These are phyloP conservation scores for Mucor racemosus DNA, from an alignment of 371 early-diverging fungal species.

Conservation along the genomic window DNA sequence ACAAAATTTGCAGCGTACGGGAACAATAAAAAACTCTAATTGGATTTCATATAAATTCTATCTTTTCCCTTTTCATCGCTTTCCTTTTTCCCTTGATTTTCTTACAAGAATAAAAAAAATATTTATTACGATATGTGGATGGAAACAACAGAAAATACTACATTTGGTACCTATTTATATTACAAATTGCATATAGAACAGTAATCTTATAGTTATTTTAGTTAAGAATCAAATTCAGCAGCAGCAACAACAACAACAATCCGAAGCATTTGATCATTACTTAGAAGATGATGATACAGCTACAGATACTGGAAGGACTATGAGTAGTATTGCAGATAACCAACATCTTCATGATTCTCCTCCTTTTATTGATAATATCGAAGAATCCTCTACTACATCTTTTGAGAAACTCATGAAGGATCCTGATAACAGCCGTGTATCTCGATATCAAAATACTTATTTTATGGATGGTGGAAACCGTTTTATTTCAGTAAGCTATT, in stretches of 20 bases:
- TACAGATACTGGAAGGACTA: conserved; percentile 31
- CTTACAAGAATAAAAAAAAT: no score
- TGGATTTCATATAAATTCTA: background rate
- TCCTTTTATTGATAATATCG: background rate
- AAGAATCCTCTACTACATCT: background rate
- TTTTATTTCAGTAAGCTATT: conserved; percentile 39
- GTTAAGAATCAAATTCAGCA: background rate
- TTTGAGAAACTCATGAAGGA: conserved; percentile 29
- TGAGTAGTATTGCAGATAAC: conserved; percentile 19
- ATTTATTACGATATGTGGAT: background rate
- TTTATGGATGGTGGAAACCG: conserved; percentile 42
- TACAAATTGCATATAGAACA: background rate
- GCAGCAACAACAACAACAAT: background rate
- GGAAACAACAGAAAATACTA: conserved; percentile 11
- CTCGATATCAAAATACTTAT: conserved; percentile 34
- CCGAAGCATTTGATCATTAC: conserved; percentile 11
- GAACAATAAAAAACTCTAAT: conserved; percentile 7
- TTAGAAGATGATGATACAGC: conserved; percentile 37
- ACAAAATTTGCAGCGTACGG: background rate
- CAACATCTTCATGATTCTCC: background rate
- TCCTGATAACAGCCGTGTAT: conserved; percentile 25
- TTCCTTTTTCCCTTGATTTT: background rate
- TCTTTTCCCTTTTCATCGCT: background rate
- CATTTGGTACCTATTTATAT: background rate
- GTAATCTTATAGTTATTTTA: no score